Evolutionary conservation across 164 flowering plant species (phyloP), one percentile per base, ranked within the genome.

Genomic region (Macadamia integrifolia): DNA sequence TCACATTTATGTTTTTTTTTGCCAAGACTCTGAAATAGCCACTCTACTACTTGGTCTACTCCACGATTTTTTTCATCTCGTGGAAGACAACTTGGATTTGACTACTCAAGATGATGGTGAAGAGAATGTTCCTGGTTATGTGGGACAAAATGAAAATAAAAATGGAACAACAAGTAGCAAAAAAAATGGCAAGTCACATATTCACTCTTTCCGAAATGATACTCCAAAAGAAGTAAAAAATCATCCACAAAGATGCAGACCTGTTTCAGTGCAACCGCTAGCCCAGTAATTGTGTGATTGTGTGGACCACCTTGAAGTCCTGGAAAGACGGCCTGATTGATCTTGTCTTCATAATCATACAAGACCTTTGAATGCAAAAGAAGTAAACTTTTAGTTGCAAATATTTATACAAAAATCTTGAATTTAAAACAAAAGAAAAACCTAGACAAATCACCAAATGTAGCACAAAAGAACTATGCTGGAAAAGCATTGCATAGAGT

Each of bases 241-340:
- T 35, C 55, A 12, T 12, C n/a, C 14, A 43, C 8, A 8, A 50
- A 68, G 57, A 64, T 18, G 46, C 71, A 18, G 29, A 91, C 98
- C 95, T 94, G 99, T 74, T 95, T 95, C 80, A 95, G 66, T 18
- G 98, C 98, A 72, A 92, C 99, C 57, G 99, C 99, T 77, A 95
- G 80, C 29, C 97, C 99, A 70, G 97, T 48, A 67, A 95, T 95
- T 31, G 99, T 95, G 83, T 95, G 99, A 76, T 95, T 95, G 80
- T 95, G 99, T 0, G 99, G 99, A 50, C 99, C 99, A 55, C 99
- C 99, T 86, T 95, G 99, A 78, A 95, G 97, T 69, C 99, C 98
- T 69, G 99, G 98, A 72, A 95, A 92, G 64, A 95, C 99, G 50
- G 99, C 93, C 75, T 85, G 89, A 71, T 95, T 95, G 66, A 95